Evolutionary conservation across 129 eudicot species (phyloP).

Genomic region (Smallanthus sonchifolius): DNA sequence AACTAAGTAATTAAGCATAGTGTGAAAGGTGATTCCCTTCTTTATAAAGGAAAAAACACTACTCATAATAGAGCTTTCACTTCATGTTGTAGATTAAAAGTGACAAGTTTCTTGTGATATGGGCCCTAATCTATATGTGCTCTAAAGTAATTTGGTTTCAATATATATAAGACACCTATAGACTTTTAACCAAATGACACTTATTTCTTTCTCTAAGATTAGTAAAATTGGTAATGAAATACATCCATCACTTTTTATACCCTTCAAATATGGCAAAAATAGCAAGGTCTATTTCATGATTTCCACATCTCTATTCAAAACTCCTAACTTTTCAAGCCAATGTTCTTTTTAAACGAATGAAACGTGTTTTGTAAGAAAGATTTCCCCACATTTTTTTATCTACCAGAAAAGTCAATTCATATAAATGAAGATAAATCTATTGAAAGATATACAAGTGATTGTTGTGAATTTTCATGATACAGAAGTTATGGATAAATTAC

Average conservation of each 20-base stretch:
- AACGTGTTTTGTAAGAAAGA: neutral
- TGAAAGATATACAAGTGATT: too few species aligned
- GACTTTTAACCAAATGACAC: constrained; percentile 10
- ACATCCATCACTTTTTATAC: neutral
- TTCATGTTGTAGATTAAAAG: constrained; percentile 16
- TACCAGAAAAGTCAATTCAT: too few species aligned
- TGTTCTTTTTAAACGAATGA: neutral
- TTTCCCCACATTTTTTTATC: too few species aligned
- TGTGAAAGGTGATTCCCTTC: constrained; percentile 31
- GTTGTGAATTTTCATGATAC: too few species aligned
- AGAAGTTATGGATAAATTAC: too few species aligned
- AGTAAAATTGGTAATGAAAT: neutral
- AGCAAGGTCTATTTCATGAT: neutral
- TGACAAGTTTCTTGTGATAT: constrained; percentile 10
- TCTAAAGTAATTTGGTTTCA: constrained; percentile 10
- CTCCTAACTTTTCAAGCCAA: neutral
- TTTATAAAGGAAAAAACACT: constrained; percentile 25
- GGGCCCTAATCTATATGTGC: constrained; percentile 17
- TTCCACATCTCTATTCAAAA: neutral
- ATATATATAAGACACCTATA: constrained; percentile 3
- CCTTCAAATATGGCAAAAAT: neutral
- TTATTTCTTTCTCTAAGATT: neutral
- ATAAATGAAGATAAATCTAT: too few species aligned
- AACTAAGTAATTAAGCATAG: constrained; percentile 25
- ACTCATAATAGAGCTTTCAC: constrained; percentile 28